phyloP scores from a whole-genome alignment of 495 filamentous ascomycete genomes.

The Penicillium odoratum region DNA sequence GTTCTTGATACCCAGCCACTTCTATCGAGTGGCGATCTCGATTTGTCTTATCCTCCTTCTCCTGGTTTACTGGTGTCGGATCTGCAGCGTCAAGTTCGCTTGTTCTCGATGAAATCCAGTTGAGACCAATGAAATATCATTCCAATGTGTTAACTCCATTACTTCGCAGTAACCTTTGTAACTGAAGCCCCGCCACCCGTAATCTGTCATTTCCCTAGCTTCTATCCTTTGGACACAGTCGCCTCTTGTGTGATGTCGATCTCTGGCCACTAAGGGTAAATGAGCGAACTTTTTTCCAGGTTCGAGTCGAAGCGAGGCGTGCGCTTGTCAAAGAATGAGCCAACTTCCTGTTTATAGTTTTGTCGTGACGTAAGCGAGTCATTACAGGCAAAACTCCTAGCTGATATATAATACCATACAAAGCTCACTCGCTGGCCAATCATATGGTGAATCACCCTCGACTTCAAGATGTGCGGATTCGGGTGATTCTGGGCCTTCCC shows the following conservation, averaged over 20 bases:
- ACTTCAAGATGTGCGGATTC: constrained; percentile 59
- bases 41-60: neutral
- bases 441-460: constrained; percentile 53
- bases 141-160: neutral
- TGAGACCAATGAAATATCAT: neutral
- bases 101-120: neutral
- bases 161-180: neutral
- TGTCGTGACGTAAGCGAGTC: constrained; percentile 1
- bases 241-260: constrained; percentile 16
- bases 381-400: neutral
- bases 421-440: constrained; percentile 34
- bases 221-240: constrained; percentile 15
- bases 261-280: constrained; percentile 32
- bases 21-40: constrained; percentile 1
- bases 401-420: neutral
- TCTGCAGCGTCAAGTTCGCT: constrained; percentile 2
- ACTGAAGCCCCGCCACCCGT: too few species aligned
- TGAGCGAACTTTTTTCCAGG: constrained; percentile 14
- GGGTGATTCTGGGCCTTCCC: constrained; percentile 46
- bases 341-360: constrained; percentile 46
- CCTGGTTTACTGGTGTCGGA: neutral
- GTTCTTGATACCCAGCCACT: constrained; percentile 9
- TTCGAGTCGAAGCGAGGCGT: constrained; percentile 46
- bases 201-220: constrained; percentile 1
- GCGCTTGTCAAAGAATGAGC: constrained; percentile 49